These are phyloP conservation scores for Naganishia randhawae DNA, from an alignment of 768 basidiomycete species.

Conservation along the genomic window DNA sequence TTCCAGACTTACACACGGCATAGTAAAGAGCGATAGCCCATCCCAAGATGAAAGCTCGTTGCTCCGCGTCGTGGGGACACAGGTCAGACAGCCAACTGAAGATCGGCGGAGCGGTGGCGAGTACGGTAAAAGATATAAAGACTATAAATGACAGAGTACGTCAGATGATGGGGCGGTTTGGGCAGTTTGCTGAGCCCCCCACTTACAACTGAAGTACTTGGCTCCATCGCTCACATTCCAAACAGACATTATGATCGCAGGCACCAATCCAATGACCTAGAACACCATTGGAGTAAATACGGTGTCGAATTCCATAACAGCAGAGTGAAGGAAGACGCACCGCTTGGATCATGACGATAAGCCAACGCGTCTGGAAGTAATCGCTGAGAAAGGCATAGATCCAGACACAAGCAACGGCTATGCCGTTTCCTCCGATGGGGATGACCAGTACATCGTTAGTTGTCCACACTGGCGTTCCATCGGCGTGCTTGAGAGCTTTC, in stretches of 20 bases:
- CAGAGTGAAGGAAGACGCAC: background rate
- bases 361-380: slow-evolving; percentile 41
- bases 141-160: slow-evolving; percentile 19
- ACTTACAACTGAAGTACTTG: slow-evolving; percentile 44
- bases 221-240: slow-evolving; percentile 42
- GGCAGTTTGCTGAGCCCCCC: background rate
- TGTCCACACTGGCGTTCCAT: slow-evolving; percentile 26
- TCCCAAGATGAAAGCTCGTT: slow-evolving; percentile 43
- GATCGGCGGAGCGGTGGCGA: slow-evolving; percentile 41
- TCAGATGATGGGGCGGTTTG: background rate
- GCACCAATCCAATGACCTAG: slow-evolving; percentile 34
- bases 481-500: slow-evolving; percentile 34
- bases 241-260: slow-evolving; percentile 44
- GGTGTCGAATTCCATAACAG: background rate
- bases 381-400: slow-evolving; percentile 38
- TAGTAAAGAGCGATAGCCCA: slow-evolving; percentile 43
- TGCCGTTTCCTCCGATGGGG: slow-evolving; percentile 27
- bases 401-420: slow-evolving; percentile 39
- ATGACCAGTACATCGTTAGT: slow-evolving; percentile 29
- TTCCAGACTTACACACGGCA: slow-evolving; percentile 32
- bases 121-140: slow-evolving; percentile 38
- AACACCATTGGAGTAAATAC: too few relatives aligned
- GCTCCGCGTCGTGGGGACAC: slow-evolving; percentile 44
- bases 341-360: slow-evolving; percentile 38
- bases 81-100: slow-evolving; percentile 46